A percentile compares a stretch with the other conserved stretches of the same genome.
phyloP scores from a whole-genome alignment of 441 rosid species.

The Manihot esculenta region DNA sequence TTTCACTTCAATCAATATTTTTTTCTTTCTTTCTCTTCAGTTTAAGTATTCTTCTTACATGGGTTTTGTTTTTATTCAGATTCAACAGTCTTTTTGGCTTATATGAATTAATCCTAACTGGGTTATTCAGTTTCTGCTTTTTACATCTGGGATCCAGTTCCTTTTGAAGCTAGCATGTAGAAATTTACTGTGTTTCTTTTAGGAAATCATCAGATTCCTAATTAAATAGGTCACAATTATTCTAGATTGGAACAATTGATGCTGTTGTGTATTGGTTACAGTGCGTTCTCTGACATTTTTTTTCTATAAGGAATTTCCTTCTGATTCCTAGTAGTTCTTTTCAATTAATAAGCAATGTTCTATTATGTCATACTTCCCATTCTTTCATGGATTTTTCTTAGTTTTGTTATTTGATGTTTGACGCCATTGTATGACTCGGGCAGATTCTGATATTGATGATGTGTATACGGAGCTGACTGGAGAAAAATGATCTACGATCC shows the following conservation, averaged over 20 bases:
- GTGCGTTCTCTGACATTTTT: not conserved
- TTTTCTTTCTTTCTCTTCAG: no score
- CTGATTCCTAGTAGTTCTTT: not conserved
- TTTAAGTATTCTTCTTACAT: not conserved
- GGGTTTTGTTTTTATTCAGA: constrained; percentile 29
- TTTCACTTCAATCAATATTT: not conserved
- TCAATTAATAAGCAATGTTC: not conserved
- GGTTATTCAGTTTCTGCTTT: not conserved
- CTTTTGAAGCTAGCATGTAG: not conserved
- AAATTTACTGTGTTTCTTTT: not conserved
- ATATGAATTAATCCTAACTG: not conserved
- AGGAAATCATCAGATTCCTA: not conserved
- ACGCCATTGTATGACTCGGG: no score
- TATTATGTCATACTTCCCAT: not conserved
- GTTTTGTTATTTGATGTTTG: not conserved
- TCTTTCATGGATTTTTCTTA: not conserved
- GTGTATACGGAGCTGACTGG: no score
- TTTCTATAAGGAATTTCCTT: not conserved
- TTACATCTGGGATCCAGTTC: constrained; percentile 13
- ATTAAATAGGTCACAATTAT: not conserved
- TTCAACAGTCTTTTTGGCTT: constrained; percentile 29
- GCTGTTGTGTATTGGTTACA: not conserved
- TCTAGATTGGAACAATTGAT: not conserved
- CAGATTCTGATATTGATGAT: no score
- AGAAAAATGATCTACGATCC: no score